Evolutionary conservation across 148 eudicot genomes (phyloP).

Genomic region (Rhododendron molle): DNA sequence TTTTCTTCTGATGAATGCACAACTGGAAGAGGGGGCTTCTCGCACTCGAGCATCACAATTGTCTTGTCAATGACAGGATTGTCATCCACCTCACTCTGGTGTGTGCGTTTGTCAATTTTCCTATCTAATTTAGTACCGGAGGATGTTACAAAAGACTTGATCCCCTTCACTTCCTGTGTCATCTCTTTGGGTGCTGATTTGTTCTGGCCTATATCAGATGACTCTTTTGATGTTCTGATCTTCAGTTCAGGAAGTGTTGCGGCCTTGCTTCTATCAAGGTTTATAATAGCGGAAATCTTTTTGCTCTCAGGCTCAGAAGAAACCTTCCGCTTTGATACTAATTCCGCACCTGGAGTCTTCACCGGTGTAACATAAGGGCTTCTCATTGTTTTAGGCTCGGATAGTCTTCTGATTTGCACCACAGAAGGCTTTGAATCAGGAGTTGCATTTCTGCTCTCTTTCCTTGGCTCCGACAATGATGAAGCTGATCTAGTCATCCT

Average conservation of each 20-base stretch:
- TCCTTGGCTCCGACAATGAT: constrained; percentile 54
- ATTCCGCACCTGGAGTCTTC: constrained; percentile 46
- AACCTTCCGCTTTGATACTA: constrained; percentile 41
- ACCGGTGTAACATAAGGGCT: constrained; percentile 31
- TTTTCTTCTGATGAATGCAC: constrained; percentile 27
- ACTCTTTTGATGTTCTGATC: constrained; percentile 38
- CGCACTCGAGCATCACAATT: constrained; percentile 72
- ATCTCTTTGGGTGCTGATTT: constrained; percentile 34
- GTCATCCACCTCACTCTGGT: constrained; percentile 48
- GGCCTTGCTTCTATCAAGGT: constrained; percentile 54
- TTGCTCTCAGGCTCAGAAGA: constrained; percentile 46
- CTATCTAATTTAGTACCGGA: constrained; percentile 2
- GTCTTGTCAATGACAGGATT: constrained; percentile 74
- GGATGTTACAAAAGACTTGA: constrained; percentile 23
- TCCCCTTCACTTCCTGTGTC: constrained; percentile 26
- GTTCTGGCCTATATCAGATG: constrained; percentile 31
- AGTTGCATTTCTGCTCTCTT: constrained; percentile 37
- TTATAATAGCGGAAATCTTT: constrained; percentile 40
- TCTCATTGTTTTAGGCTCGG: constrained; percentile 74
- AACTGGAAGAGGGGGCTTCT: constrained; percentile 46
- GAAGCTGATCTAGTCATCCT: constrained; percentile 70
- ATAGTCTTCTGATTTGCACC: constrained; percentile 76
- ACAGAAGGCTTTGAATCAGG: constrained; percentile 68
- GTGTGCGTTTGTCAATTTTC: constrained; percentile 16
- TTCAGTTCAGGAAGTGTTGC: constrained; percentile 65